Conservation (phyloP, 345 rosid genomes). For the Hirschfeldia incana region DNA sequence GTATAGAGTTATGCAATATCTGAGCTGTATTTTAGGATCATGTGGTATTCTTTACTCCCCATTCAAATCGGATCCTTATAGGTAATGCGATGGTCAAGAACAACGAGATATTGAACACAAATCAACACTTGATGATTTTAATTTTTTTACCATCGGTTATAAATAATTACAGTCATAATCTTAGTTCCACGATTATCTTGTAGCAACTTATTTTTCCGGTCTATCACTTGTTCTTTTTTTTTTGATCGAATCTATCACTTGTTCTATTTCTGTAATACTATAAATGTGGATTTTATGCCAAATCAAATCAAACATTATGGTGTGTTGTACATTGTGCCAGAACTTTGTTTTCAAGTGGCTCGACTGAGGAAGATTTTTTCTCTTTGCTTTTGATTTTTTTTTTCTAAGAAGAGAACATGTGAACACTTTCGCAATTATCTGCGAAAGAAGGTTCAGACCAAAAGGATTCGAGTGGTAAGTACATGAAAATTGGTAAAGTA, state of each 20-base stretch:
- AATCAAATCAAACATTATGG: conserved; percentile 38
- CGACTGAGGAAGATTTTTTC: conserved; percentile 24
- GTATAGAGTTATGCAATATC: background rate
- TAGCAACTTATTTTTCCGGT: background rate
- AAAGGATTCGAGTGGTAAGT: conserved; percentile 7
- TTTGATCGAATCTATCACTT: too few relatives aligned
- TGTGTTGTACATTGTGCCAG: conserved; percentile 36
- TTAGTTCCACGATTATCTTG: conserved; percentile 12
- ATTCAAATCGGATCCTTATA: conserved; percentile 4
- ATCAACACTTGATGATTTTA: background rate
- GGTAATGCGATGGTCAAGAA: conserved; percentile 13
- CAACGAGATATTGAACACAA: background rate
- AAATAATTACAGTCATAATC: background rate
- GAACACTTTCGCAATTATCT: background rate
- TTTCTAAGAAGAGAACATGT: conserved; percentile 9
- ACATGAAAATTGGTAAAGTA: background rate
- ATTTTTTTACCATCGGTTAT: background rate
- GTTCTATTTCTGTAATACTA: conserved; percentile 18
- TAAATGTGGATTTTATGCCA: conserved; percentile 33
- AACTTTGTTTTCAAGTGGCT: conserved; percentile 27
- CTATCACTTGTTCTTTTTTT: background rate
- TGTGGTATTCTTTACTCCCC: background rate
- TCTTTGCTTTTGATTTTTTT: background rate
- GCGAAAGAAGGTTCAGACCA: background rate
- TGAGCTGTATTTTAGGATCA: conserved; percentile 3